Percentiles rank a stretch among this genome's conserved stretches.
Evolutionary conservation across 1,284 basidiomycete genomes (phyloP).

Genomic region (Trichosporon asahii): DNA sequence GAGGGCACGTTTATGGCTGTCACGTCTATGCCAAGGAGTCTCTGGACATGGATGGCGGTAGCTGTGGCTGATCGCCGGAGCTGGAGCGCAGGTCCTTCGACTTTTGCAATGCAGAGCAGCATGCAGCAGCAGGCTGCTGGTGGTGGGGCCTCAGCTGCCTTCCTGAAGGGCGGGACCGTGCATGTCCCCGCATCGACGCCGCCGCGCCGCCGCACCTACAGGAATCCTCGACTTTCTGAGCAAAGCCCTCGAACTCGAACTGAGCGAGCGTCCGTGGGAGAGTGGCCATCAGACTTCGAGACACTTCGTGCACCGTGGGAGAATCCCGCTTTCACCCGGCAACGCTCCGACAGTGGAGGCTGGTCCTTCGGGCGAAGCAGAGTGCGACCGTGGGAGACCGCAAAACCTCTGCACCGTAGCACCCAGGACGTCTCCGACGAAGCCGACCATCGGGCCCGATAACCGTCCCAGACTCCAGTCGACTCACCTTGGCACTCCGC

Average conservation of each 20-base stretch:
- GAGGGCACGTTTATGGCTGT: not conserved
- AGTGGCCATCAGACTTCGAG: too few relatives aligned
- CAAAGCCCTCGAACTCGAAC: too few relatives aligned
- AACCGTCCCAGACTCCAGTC: not conserved
- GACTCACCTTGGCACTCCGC: constrained; percentile 3
- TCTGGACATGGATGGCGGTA: not conserved
- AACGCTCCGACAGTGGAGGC: not conserved
- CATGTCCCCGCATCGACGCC: not conserved
- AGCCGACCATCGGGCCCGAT: constrained; percentile 4
- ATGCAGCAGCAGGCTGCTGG: not conserved
- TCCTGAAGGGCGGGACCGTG: not conserved
- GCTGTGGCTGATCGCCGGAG: not conserved
- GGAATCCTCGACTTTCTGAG: too few relatives aligned
- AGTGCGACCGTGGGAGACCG: not conserved
- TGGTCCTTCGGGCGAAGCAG: not conserved
- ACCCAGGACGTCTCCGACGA: not conserved
- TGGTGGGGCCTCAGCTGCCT: too few relatives aligned
- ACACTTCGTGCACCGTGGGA: not conserved
- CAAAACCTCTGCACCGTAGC: not conserved
- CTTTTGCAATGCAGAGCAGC: not conserved
- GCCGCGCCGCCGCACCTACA: not conserved
- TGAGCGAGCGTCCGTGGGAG: too few relatives aligned
- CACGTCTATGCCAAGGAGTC: too few relatives aligned
- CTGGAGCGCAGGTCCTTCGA: not conserved
- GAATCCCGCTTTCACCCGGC: not conserved